A percentile compares a stretch with the other conserved stretches of the same genome.
Conservation (phyloP, 371 early-diverging fungal species). For the Nematocida sp. region DNA sequence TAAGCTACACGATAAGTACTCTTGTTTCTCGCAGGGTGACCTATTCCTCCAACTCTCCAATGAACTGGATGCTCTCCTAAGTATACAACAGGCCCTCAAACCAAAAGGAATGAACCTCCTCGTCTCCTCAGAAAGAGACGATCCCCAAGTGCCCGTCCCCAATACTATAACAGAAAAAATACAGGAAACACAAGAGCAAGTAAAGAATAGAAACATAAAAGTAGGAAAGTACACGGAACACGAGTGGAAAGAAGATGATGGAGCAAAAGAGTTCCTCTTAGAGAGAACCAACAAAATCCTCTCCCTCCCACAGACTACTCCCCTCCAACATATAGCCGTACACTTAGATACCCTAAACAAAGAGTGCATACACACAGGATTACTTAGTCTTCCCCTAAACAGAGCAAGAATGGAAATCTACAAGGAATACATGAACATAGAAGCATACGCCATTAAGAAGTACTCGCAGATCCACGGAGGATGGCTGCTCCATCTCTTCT, state of each 20-base stretch:
- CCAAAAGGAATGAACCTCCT: slow-evolving; percentile 9
- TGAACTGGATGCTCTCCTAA: not conserved
- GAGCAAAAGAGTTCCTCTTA: slow-evolving; percentile 31
- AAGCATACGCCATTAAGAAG: slow-evolving; percentile 16
- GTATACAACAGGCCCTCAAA: not conserved
- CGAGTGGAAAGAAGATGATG: slow-evolving; percentile 50
- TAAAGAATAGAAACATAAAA: slow-evolving; percentile 1
- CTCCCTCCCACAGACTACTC: not conserved
- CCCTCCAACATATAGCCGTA: slow-evolving; percentile 19
- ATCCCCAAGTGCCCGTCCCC: not conserved
- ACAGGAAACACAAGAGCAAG: slow-evolving; percentile 9
- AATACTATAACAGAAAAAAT: slow-evolving; percentile 1
- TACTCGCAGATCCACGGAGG: slow-evolving; percentile 35
- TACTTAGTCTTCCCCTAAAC: slow-evolving; percentile 39
- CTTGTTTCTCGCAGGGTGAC: not conserved
- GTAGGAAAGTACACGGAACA: not conserved
- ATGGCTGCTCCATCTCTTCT: slow-evolving; percentile 54
- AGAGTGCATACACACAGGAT: slow-evolving; percentile 33
- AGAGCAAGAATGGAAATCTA: slow-evolving; percentile 40
- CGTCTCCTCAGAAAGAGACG: not conserved
- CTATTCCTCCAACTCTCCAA: not conserved
- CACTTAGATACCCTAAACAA: slow-evolving; percentile 17
- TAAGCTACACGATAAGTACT: not conserved
- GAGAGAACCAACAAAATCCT: slow-evolving; percentile 18
- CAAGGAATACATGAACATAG: slow-evolving; percentile 14